phyloP scores from a whole-genome alignment of 129 eudicot genomes.

The Chrysanthemum lavandulifolium region DNA sequence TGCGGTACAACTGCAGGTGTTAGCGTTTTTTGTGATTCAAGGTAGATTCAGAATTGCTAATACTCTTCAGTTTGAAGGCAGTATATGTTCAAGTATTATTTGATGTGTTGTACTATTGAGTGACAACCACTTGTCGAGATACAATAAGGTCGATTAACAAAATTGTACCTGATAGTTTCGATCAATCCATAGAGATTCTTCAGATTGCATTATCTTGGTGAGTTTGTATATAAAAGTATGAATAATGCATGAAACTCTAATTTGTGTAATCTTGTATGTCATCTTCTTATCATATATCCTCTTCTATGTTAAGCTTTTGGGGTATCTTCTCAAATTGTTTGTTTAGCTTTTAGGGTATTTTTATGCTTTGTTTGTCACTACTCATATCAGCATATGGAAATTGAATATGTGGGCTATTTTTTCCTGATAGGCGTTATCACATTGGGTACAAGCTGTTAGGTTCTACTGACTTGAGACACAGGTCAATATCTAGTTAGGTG shows the following conservation, averaged over 20 bases:
- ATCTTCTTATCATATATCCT: constrained; percentile 3
- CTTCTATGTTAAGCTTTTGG: constrained; percentile 8
- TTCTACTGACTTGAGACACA: not conserved
- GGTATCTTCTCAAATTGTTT: not conserved
- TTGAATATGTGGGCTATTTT: not conserved
- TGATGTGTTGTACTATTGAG: constrained; percentile 36
- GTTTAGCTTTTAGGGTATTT: not conserved
- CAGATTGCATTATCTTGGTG: constrained; percentile 48
- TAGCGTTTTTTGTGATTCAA: constrained; percentile 55
- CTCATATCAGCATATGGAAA: not conserved
- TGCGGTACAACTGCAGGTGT: constrained; percentile 62
- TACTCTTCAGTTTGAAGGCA: constrained; percentile 33
- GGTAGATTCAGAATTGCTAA: constrained; percentile 31
- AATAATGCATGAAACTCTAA: not conserved
- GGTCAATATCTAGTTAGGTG: not conserved
- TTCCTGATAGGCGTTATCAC: not conserved
- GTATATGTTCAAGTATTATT: constrained; percentile 25
- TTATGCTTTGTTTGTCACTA: not conserved
- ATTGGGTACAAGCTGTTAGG: not conserved
- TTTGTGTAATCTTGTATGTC: constrained; percentile 12
- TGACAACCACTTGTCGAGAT: constrained; percentile 39
- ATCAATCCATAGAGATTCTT: constrained; percentile 37
- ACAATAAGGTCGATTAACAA: constrained; percentile 41
- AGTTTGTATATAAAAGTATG: constrained; percentile 26
- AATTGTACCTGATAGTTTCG: constrained; percentile 34